Evolutionary conservation across 495 filamentous ascomycete species (phyloP).

Genomic region (Chaetomium tenue): DNA sequence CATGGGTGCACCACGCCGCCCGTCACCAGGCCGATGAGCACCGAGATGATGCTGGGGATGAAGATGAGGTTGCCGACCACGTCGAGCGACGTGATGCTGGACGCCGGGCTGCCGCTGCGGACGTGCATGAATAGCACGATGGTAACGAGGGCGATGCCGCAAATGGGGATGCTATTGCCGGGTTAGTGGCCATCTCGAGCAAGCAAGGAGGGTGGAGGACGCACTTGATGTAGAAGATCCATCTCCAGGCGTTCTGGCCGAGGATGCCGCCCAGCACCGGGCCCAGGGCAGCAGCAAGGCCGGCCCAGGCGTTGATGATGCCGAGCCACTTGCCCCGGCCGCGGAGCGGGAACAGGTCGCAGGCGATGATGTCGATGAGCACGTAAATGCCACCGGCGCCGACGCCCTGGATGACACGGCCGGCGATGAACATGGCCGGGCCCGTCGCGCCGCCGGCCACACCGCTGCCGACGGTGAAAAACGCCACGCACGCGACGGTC

Average conservation of each 20-base stretch:
- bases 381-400: constrained; percentile 75
- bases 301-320: constrained; percentile 57
- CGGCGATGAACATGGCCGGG: constrained; percentile 63
- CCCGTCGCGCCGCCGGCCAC: constrained; percentile 25
- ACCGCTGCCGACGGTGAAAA: neutral
- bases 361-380: constrained; percentile 66
- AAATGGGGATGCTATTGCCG: constrained; percentile 30
- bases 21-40: constrained; percentile 30
- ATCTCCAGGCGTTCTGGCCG: constrained; percentile 45
- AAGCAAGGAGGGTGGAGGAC: too few species aligned
- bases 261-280: constrained; percentile 72
- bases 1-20: constrained; percentile 26
- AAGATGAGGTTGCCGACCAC: constrained; percentile 36
- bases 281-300: constrained; percentile 62
- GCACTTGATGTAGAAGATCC: constrained; percentile 38
- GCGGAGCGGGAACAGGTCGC: constrained; percentile 69
- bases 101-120: constrained; percentile 27
- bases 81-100: constrained; percentile 32
- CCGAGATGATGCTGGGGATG: constrained; percentile 28
- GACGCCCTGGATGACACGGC: constrained; percentile 72
- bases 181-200: too few species aligned
- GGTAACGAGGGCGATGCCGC: constrained; percentile 29
- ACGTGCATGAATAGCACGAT: constrained; percentile 36
- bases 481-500: constrained; percentile 19
- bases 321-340: constrained; percentile 57